Percentiles rank a stretch among this genome's conserved stretches.
These are phyloP conservation scores for Nicotiana attenuata DNA, from an alignment of 257 asterid genomes.

Conservation along the genomic window DNA sequence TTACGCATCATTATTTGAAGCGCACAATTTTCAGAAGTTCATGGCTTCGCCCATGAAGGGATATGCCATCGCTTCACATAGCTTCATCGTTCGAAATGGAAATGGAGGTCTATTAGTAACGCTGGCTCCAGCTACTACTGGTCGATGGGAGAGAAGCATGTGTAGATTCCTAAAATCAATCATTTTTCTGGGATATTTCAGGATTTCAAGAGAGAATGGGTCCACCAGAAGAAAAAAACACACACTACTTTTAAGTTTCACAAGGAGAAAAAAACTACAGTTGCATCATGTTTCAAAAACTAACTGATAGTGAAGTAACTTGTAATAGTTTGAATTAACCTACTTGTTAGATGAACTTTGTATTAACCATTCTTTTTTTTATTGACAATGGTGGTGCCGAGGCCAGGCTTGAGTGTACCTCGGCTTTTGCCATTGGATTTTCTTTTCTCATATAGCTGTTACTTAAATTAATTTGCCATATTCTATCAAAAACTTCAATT, in stretches of 20 bases:
- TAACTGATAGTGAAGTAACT: not conserved
- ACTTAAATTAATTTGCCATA: not conserved
- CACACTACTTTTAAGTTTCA: not conserved
- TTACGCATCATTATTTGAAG: not conserved
- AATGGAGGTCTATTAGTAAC: not conserved
- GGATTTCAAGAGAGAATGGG: not conserved
- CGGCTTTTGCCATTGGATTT: not conserved
- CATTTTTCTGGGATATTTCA: not conserved
- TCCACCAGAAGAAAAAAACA: not conserved
- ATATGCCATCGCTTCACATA: not conserved
- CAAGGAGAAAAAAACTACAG: not conserved
- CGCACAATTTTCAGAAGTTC: not conserved
- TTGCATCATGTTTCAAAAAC: not conserved
- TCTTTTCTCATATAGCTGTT: not conserved
- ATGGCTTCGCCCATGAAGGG: not conserved
- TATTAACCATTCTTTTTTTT: not conserved
- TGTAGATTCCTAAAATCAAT: not conserved
- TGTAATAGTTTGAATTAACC: too few relatives aligned
- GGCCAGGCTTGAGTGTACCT: too few relatives aligned
- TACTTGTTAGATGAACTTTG: not conserved
- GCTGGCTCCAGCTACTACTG: not conserved
- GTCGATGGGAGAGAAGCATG: not conserved
- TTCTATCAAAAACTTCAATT: not conserved
- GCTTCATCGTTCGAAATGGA: not conserved
- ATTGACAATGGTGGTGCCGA: not conserved